phyloP scores from a whole-genome alignment of 2,329 filamentous ascomycete species.

The Penicillium sp. region DNA sequence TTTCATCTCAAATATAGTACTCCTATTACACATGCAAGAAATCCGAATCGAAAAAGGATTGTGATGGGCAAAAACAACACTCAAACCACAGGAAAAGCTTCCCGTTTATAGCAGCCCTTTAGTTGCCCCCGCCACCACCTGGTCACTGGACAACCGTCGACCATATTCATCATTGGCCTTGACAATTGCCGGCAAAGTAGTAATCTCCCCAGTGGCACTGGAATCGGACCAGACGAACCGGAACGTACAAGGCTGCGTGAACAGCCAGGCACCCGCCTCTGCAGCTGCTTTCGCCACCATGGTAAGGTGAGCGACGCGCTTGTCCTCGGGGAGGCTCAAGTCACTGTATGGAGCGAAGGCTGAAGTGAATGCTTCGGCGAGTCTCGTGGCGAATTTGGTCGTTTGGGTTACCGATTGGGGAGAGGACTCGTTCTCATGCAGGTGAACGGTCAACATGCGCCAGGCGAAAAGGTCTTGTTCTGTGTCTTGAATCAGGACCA shows the following conservation, averaged over 20 bases:
- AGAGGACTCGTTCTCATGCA: constrained; percentile 11
- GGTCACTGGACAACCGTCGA: constrained; percentile 8
- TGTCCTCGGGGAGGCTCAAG: constrained; percentile 10
- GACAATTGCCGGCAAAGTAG: constrained; percentile 18
- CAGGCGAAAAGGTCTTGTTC: constrained; percentile 24
- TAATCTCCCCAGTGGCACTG: neutral
- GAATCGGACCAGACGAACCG: constrained; percentile 17
- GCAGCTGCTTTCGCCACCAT: constrained; percentile 20
- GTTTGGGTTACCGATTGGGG: neutral
- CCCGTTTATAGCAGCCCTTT: constrained; percentile 8
- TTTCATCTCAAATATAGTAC: no score
- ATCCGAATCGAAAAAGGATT: no score
- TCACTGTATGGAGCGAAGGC: constrained; percentile 24
- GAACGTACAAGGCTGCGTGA: constrained; percentile 28
- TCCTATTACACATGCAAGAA: no score
- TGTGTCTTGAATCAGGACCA: no score
- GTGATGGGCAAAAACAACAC: no score
- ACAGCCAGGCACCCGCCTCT: constrained; percentile 28
- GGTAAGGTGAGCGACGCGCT: constrained; percentile 20
- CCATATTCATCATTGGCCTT: constrained; percentile 26
- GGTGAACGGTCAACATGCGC: constrained; percentile 30
- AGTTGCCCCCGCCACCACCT: constrained; percentile 17
- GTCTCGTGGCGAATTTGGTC: neutral
- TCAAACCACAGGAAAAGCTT: neutral
- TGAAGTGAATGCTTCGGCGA: constrained; percentile 16